Conservation (phyloP, 305 asterid species). For the Fraxinus dipetala region DNA sequence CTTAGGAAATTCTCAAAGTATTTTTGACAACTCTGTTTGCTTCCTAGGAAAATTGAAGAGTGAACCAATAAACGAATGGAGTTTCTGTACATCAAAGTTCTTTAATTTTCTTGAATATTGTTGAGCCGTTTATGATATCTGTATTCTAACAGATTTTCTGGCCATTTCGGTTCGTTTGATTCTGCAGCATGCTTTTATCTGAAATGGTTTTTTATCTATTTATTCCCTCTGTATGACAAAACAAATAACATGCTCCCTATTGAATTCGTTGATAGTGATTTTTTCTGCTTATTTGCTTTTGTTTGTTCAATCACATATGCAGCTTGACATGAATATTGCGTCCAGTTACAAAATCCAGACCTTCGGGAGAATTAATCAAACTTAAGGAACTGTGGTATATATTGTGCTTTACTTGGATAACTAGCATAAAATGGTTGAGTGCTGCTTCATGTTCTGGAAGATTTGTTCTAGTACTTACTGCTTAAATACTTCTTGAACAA, state of each 20-base stretch:
- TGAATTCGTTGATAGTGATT: not conserved
- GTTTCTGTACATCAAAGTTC: not conserved
- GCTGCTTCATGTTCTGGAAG: not conserved
- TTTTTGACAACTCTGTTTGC: not conserved
- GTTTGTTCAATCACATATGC: not conserved
- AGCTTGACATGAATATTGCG: not conserved
- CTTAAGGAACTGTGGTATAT: not conserved
- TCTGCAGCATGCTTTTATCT: not conserved
- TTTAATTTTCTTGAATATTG: not conserved
- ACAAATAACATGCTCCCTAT: not conserved
- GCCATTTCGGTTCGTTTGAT: not conserved
- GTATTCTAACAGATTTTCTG: not conserved
- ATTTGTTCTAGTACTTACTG: not conserved
- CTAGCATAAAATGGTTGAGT: not conserved
- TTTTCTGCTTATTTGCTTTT: not conserved
- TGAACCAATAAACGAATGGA: not conserved
- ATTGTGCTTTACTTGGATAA: not conserved
- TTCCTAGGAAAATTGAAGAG: not conserved
- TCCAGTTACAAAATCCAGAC: not conserved
- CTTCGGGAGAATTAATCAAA: not conserved
- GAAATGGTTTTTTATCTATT: not conserved
- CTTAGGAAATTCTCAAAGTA: not conserved
- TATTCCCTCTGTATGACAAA: not conserved
- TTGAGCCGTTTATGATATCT: not conserved
- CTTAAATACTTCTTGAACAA: not conserved